phyloP scores from a whole-genome alignment of 129 eudicot genomes.

The Saposhnikovia divaricata region DNA sequence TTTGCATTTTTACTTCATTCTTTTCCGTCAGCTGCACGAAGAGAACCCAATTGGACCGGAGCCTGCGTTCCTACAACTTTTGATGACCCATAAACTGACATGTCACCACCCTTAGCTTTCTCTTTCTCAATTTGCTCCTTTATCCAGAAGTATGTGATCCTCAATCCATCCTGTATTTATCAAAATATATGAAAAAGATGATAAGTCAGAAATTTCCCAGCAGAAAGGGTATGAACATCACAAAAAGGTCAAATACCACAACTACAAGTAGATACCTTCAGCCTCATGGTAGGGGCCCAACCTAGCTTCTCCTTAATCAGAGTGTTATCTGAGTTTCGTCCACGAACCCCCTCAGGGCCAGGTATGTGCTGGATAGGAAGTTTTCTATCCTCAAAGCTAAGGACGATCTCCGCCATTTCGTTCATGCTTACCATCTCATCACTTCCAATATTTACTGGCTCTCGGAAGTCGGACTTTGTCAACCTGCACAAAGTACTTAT shows the following conservation, averaged over 20 bases:
- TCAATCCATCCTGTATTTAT: constrained; percentile 77
- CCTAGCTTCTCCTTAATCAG: constrained; percentile 93
- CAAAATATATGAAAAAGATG: background rate
- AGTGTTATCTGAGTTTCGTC: constrained; percentile 95
- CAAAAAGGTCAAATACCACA: background rate
- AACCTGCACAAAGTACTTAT: constrained; percentile 29
- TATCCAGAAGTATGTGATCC: constrained; percentile 96
- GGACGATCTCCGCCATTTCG: constrained; percentile 93
- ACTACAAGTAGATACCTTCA: constrained; percentile 46
- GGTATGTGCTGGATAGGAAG: constrained; percentile 97
- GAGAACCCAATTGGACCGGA: constrained; percentile 91
- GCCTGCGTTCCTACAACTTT: constrained; percentile 98
- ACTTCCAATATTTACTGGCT: constrained; percentile 96
- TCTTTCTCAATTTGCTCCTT: constrained; percentile 94
- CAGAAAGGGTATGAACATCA: background rate
- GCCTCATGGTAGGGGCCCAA: constrained; percentile 93
- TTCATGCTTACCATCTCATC: constrained; percentile 99
- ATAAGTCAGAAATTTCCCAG: background rate
- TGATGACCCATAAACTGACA: constrained; percentile 76
- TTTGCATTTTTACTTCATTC: constrained; percentile 36
- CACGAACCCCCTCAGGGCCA: constrained; percentile 98
- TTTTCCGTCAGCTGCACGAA: constrained; percentile 97
- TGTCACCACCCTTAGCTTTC: constrained; percentile 53
- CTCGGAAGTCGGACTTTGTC: constrained; percentile 89
- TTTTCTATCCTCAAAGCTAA: constrained; percentile 74